Percentiles rank a stretch among this genome's conserved stretches.
These are phyloP conservation scores for Phytomonas francai DNA, from an alignment of 208 protist genomes.

Conservation along the genomic window DNA sequence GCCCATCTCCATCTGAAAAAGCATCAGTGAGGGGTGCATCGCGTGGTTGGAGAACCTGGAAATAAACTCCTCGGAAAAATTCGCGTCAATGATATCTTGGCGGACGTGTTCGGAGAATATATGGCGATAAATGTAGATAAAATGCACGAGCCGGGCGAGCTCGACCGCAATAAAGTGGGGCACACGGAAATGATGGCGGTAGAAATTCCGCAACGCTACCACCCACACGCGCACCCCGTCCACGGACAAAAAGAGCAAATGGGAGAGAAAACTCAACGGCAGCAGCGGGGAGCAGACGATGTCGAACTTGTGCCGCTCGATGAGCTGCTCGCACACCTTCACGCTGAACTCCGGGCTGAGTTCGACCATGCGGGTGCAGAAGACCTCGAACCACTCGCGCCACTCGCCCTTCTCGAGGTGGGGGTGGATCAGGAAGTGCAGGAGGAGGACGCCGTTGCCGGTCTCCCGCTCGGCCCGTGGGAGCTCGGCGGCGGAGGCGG, in stretches of 20 bases:
- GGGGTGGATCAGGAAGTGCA: slow-evolving; percentile 39
- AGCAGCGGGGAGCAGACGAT: slow-evolving; percentile 68
- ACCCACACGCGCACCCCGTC: slow-evolving; percentile 42
- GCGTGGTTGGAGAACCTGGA: slow-evolving; percentile 40
- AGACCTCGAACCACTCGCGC: slow-evolving; percentile 66
- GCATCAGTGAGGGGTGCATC: slow-evolving; percentile 41
- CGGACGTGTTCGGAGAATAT: slow-evolving; percentile 47
- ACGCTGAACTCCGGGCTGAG: slow-evolving; percentile 46
- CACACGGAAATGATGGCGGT: slow-evolving; percentile 32
- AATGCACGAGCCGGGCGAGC: slow-evolving; percentile 50
- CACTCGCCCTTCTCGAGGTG: slow-evolving; percentile 34
- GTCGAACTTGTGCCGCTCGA: slow-evolving; percentile 46
- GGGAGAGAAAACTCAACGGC: slow-evolving; percentile 58
- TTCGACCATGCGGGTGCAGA: slow-evolving; percentile 46
- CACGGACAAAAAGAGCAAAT: slow-evolving; percentile 34
- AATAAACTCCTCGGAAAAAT: slow-evolving; percentile 33
- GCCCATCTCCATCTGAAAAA: slow-evolving; percentile 41
- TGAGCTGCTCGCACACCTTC: slow-evolving; percentile 40
- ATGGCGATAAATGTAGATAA: slow-evolving; percentile 42
- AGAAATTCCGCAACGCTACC: slow-evolving; percentile 47
- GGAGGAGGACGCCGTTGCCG: slow-evolving; percentile 14
- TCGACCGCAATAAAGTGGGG: slow-evolving; percentile 58
- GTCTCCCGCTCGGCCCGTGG: slow-evolving; percentile 8
- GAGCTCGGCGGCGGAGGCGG: neutral
- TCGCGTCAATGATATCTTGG: slow-evolving; percentile 25